phyloP scores from a whole-genome alignment of 768 basidiomycete genomes.

The Xerocomellus intermedius region DNA sequence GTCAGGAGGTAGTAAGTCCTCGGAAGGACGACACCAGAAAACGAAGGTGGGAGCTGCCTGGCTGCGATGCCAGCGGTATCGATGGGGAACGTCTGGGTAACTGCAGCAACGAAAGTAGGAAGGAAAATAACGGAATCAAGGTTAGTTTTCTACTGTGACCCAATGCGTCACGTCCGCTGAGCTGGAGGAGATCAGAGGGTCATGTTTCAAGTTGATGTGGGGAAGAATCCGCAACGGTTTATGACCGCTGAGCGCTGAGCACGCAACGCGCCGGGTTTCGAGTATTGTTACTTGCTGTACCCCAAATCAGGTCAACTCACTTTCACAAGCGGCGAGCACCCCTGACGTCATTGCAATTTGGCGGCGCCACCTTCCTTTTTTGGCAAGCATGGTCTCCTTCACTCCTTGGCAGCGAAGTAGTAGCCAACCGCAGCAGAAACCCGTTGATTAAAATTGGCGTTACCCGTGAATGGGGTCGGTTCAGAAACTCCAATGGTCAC shows the following conservation, averaged over 20 bases:
- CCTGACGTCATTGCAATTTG: constrained; percentile 22
- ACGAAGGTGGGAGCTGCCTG: background rate
- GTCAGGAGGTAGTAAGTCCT: no score
- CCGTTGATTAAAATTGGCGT: no score
- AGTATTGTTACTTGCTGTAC: background rate
- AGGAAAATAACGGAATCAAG: background rate
- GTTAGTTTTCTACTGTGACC: background rate
- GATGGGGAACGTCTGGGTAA: background rate
- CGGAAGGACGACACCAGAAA: background rate
- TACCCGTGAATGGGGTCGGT: background rate
- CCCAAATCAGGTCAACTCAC: background rate
- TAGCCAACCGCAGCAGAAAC: no score
- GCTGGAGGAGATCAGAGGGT: constrained; percentile 1
- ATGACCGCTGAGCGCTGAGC: constrained; percentile 9
- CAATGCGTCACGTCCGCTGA: background rate
- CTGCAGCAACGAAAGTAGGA: background rate
- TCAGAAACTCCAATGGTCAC: background rate
- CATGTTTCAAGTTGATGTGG: background rate
- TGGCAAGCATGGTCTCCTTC: no score
- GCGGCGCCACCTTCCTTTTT: constrained; percentile 13
- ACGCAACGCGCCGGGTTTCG: background rate
- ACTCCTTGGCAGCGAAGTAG: no score
- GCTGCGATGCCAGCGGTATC: background rate
- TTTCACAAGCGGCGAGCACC: constrained; percentile 3
- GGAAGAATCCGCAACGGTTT: background rate